A percentile compares a stretch with the other conserved stretches of the same genome.
These are phyloP conservation scores for Argentina anserina DNA, from an alignment of 306 rosid genomes.

Conservation along the genomic window DNA sequence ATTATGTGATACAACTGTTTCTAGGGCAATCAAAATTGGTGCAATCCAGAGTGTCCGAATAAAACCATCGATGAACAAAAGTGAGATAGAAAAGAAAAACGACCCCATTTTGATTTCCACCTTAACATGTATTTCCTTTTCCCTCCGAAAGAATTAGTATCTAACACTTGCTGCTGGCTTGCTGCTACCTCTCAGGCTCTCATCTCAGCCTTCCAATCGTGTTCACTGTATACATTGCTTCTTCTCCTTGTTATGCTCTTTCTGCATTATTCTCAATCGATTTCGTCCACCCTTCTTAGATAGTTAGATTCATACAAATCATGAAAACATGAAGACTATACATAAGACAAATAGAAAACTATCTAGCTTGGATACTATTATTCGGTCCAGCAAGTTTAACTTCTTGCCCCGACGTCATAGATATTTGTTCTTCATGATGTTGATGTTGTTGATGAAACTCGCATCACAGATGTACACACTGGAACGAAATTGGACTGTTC, in stretches of 20 bases:
- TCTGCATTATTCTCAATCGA: background rate
- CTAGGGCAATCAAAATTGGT: constrained; percentile 15
- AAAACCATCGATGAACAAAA: constrained; percentile 18
- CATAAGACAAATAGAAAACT: no score
- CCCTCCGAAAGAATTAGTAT: background rate
- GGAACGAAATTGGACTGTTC: background rate
- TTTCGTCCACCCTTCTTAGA: background rate
- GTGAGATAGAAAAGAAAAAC: constrained; percentile 4
- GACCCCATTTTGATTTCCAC: constrained; percentile 17
- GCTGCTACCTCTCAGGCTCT: background rate
- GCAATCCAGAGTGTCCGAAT: constrained; percentile 32
- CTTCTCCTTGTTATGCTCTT: background rate
- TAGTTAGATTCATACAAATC: no score
- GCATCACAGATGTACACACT: background rate
- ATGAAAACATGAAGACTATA: no score
- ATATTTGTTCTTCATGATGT: background rate
- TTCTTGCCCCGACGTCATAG: no score
- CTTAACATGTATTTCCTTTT: constrained; percentile 4
- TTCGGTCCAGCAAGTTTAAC: no score
- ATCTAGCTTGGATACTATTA: no score
- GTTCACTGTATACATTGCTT: background rate
- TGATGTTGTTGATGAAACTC: background rate
- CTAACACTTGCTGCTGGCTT: background rate
- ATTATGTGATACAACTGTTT: constrained; percentile 17
- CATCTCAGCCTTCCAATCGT: background rate